Evolutionary conservation across 2,329 filamentous ascomycete genomes (phyloP).

Genomic region (Myriosclerotinia duriaeana): DNA sequence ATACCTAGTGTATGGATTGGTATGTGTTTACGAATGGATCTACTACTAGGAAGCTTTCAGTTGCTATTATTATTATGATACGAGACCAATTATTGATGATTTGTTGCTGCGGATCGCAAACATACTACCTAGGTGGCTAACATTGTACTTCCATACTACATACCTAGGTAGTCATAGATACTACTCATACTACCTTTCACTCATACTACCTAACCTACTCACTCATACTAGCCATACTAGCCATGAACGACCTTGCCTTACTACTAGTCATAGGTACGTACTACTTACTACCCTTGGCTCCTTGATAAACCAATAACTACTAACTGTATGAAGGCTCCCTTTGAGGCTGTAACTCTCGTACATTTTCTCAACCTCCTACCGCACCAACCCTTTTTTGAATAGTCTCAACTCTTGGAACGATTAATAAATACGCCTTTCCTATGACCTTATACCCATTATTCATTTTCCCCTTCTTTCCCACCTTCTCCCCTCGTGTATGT

Average conservation of each 20-base stretch:
- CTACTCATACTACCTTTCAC: too few species aligned
- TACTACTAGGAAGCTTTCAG: neutral
- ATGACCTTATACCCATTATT: neutral
- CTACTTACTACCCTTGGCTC: too few species aligned
- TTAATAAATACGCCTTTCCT: neutral
- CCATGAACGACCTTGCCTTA: too few species aligned
- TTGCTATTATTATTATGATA: neutral
- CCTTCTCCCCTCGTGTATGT: conserved; percentile 8
- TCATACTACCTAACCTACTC: too few species aligned
- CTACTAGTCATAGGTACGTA: too few species aligned
- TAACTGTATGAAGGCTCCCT: neutral
- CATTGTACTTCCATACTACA: too few species aligned
- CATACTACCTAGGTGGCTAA: neutral
- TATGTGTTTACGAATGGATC: conserved; percentile 20
- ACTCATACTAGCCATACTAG: neutral
- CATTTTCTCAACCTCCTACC: conserved; percentile 5
- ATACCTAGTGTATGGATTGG: neutral
- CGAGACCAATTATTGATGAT: neutral
- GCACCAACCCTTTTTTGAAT: neutral
- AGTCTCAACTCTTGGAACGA: neutral
- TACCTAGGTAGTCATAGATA: too few species aligned
- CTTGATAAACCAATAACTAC: too few species aligned
- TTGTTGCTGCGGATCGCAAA: conserved; percentile 12
- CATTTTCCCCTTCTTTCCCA: neutral
- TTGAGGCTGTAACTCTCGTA: conserved; percentile 8